Evolutionary conservation across 2,329 filamentous ascomycete species (phyloP), one percentile per base, ranked within the genome.

Genomic region (Cytospora piceicola): DNA sequence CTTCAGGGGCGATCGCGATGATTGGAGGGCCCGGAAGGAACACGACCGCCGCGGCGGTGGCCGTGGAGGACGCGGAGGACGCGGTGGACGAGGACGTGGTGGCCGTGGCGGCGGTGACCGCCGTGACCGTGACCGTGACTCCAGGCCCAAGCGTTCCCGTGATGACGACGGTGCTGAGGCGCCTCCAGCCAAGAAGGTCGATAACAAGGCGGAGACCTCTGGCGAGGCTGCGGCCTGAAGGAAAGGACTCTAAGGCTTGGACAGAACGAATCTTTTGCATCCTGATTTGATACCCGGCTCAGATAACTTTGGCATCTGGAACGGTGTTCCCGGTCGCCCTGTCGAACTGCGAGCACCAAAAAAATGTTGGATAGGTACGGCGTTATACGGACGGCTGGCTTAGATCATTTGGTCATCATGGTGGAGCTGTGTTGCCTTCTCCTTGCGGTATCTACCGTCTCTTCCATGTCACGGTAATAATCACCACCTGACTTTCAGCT

Each of bases 1-100:
- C 65, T 72, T 75, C 61, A 76, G 75, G 63, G 77, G 79, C 51
- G 82, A 86, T 71, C 75, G 79, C 58, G 78, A 86, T 71, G 83
- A 89, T 77, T 90, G 87, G 86, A 89, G 87, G 79, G 82, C 83
- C 76, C 83, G 87, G 70, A 83, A 87, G 27, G 85, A 88, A 9
- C 75, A 87, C 53, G 87, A 89, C 71, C 85, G 85, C 74, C 85
- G 84, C 76, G 81, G 81, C 71, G 87, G 87, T 27, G 87, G 86
- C 77, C 80, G 81, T 64, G 81, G 81, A 42, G 75, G 79, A 11
- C 75, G 80, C 15, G 78, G 79, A 8, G 74, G 73, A 57, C 77
- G 77, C 57, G 79, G 77, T 57, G 79, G 77, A 24, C 71, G 76
- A 32, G 75, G 77, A 29, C 77, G 78, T 56, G 73, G 77, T 42